Conservation (phyloP, 2,329 filamentous ascomycete genomes). For the Cercospora sojina region DNA sequence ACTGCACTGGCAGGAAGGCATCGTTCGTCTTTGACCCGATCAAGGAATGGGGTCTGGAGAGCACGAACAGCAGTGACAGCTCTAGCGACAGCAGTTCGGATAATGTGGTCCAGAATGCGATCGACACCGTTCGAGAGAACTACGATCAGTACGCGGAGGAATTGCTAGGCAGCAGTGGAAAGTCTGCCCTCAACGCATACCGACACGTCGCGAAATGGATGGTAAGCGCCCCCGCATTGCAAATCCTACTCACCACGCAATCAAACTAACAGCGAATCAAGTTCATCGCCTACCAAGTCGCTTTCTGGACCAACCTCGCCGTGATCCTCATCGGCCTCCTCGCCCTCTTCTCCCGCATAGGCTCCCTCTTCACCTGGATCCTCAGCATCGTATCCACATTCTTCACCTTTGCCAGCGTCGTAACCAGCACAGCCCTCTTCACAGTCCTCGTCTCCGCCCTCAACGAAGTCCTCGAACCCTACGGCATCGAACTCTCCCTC, state of each 20-base stretch:
- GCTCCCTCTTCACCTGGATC: constrained; percentile 79
- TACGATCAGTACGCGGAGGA: constrained; percentile 33
- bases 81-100: constrained; percentile 19
- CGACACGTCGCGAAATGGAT: constrained; percentile 68
- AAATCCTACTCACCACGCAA: too few species aligned
- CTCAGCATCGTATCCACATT: constrained; percentile 60
- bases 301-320: constrained; percentile 65
- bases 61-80: constrained; percentile 42
- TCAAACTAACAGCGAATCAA: not conserved
- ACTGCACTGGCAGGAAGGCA: constrained; percentile 70
- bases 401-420: constrained; percentile 64
- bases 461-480: constrained; percentile 65
- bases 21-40: constrained; percentile 76
- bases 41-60: constrained; percentile 62
- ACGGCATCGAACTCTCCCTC: constrained; percentile 66
- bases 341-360: constrained; percentile 76
- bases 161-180: constrained; percentile 64
- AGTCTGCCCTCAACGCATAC: constrained; percentile 70
- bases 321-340: constrained; percentile 78
- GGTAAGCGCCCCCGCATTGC: too few species aligned
- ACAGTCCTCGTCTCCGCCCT: constrained; percentile 67
- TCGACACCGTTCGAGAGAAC: constrained; percentile 55
- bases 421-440: constrained; percentile 73
- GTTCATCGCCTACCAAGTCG: constrained; percentile 60
- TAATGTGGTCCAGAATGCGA: constrained; percentile 36